Conservation (phyloP, 2,329 filamentous ascomycete species). For the Clarireedia sp. region DNA sequence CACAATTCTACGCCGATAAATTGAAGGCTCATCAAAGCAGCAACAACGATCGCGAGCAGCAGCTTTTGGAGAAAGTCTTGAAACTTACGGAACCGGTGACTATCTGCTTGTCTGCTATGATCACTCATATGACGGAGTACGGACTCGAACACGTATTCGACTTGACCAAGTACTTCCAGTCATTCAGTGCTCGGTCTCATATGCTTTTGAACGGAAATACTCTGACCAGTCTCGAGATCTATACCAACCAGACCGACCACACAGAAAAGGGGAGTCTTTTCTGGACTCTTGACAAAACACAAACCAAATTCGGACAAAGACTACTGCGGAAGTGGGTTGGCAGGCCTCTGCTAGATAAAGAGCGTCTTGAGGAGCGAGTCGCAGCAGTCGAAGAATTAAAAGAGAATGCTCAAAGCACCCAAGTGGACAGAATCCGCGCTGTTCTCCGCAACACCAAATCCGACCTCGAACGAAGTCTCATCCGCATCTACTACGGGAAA, state of each 20-base stretch:
- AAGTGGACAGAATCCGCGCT: constrained; percentile 65
- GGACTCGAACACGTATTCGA: constrained; percentile 93
- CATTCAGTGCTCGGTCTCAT: constrained; percentile 86
- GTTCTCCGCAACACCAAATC: constrained; percentile 64
- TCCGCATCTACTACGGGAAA: constrained; percentile 96
- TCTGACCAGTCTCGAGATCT: constrained; percentile 87
- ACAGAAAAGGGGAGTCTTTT: constrained; percentile 81
- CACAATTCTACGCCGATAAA: constrained; percentile 85
- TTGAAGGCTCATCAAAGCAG: constrained; percentile 52
- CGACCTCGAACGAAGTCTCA: constrained; percentile 86
- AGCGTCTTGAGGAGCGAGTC: constrained; percentile 68
- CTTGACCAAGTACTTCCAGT: constrained; percentile 92
- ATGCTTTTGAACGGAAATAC: constrained; percentile 97
- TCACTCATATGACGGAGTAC: constrained; percentile 84
- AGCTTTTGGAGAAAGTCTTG: constrained; percentile 77
- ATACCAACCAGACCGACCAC: constrained; percentile 87
- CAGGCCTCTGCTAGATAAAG: constrained; percentile 72
- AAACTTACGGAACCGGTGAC: constrained; percentile 79
- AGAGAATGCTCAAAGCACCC: constrained; percentile 54
- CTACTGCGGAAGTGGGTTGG: constrained; percentile 93
- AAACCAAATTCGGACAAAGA: constrained; percentile 80
- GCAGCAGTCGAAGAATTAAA: constrained; percentile 81
- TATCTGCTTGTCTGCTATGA: constrained; percentile 93
- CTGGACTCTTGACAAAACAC: constrained; percentile 90
- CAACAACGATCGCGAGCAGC: constrained; percentile 48